Evolutionary conservation across 148 eudicot genomes (phyloP).

Genomic region (Rhododendron henanense): DNA sequence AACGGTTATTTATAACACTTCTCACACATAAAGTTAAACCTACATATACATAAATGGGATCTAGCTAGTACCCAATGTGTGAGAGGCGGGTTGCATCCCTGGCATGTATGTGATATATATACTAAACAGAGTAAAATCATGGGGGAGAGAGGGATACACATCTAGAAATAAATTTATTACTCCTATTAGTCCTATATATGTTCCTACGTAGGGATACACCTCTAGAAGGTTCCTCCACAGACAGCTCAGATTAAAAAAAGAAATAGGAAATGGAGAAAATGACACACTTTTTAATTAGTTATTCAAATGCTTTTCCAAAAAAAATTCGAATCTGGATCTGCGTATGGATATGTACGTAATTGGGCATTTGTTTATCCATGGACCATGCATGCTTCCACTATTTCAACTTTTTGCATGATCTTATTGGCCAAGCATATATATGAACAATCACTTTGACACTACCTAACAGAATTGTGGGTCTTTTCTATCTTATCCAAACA

Average conservation of each 20-base stretch:
- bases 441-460: not conserved
- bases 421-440: not conserved
- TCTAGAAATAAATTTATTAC: not conserved
- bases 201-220: no score
- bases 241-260: not conserved
- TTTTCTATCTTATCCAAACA: no score
- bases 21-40: no score
- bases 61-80: no score
- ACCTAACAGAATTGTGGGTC: not conserved
- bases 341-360: not conserved
- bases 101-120: no score
- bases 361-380: not conserved
- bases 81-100: no score
- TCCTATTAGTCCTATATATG: no score
- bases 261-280: not conserved
- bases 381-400: not conserved
- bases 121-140: no score
- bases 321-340: not conserved
- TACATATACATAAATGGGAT: no score
- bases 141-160: no score
- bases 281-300: not conserved
- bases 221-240: conserved; percentile 6
- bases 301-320: not conserved
- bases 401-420: not conserved
- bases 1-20: no score